phyloP scores from a whole-genome alignment of 768 basidiomycete species.

The Macrolepiota albuminosa region DNA sequence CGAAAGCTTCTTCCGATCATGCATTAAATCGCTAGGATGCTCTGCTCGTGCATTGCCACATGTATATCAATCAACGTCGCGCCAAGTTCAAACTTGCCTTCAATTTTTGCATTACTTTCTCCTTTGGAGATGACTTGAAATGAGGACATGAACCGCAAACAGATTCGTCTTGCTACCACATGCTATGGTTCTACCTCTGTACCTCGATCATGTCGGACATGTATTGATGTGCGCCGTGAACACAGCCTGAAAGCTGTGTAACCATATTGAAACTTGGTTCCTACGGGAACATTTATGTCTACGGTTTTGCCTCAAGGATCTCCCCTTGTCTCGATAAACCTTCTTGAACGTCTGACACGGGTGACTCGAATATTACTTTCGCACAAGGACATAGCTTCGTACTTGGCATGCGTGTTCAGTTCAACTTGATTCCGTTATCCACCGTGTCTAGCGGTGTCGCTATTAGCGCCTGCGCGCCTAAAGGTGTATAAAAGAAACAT shows the following conservation, averaged over 20 bases:
- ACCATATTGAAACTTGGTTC: neutral
- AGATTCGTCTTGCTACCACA: neutral
- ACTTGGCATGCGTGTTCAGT: neutral
- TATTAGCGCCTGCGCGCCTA: neutral
- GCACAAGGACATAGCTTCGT: neutral
- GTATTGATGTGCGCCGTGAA: neutral
- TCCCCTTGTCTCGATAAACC: neutral
- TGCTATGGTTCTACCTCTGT: neutral
- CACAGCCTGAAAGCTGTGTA: neutral
- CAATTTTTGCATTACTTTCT: too few relatives aligned
- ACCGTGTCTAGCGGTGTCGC: neutral
- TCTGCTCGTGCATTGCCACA: neutral
- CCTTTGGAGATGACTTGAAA: too few relatives aligned
- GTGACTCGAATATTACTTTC: neutral
- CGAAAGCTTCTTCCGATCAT: neutral
- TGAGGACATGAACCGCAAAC: too few relatives aligned
- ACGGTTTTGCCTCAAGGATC: neutral
- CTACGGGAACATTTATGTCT: neutral
- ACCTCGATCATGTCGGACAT: neutral
- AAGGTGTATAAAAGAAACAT: constrained; percentile 6
- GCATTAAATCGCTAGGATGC: neutral
- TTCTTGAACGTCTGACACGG: neutral
- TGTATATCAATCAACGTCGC: too few relatives aligned
- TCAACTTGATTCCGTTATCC: neutral
- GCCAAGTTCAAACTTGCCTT: neutral